Evolutionary conservation across 257 asterid species (phyloP).

Genomic region (Solanum infundibuliforme): DNA sequence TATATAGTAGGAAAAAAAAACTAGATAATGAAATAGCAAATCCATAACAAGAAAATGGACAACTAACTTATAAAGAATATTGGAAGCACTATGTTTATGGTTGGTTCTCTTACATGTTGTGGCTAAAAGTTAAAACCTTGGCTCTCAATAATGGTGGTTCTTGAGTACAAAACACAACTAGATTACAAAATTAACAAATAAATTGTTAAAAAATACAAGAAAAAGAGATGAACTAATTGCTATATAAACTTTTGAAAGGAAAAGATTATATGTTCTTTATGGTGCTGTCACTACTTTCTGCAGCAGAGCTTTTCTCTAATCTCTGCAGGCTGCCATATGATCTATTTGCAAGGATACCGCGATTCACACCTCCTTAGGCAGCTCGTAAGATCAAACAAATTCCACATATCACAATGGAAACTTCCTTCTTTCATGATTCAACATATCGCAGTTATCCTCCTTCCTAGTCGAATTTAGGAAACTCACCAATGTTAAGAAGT

Average conservation of each 20-base stretch:
- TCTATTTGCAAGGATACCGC: constrained; percentile 4
- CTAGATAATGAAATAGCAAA: not conserved
- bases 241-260: constrained; percentile 31
- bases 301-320: not conserved
- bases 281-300: constrained; percentile 11
- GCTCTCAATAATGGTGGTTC: constrained; percentile 1
- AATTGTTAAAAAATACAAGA: not conserved
- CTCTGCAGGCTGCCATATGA: constrained; percentile 18
- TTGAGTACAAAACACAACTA: constrained; percentile 27
- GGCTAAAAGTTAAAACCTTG: constrained; percentile 4
- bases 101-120: constrained; percentile 15
- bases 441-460: not conserved
- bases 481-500: constrained; percentile 23
- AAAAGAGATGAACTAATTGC: constrained; percentile 34
- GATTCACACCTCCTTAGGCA: not conserved
- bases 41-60: not conserved
- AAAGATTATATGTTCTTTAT: constrained; percentile 20
- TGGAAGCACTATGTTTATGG: not conserved
- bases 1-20: too few species aligned
- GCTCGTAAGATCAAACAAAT: not conserved
- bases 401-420: not conserved
- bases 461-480: not conserved
- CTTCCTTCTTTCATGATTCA: not conserved
- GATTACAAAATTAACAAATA: constrained; percentile 34
- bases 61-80: not conserved